Conservation (phyloP, 176 grass and related monocot species). For the Otatea glauca region DNA sequence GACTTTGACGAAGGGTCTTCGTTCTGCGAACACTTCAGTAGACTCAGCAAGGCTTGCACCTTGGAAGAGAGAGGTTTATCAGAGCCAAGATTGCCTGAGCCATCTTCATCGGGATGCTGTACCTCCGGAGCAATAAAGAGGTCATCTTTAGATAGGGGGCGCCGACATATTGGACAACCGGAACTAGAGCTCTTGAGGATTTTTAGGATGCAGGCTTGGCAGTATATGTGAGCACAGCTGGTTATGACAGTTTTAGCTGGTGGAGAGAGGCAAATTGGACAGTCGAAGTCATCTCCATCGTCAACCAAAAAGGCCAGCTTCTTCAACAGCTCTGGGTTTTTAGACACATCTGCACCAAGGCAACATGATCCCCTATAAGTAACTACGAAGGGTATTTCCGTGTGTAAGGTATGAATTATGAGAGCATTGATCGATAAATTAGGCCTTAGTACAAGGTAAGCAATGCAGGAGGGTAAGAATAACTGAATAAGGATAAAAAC, state of each 20-base stretch:
- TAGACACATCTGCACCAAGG: slow-evolving; percentile 71
- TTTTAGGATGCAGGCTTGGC: slow-evolving; percentile 81
- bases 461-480: neutral
- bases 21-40: slow-evolving; percentile 55
- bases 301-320: slow-evolving; percentile 81
- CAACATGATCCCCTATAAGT: slow-evolving; percentile 36
- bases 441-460: slow-evolving; percentile 2
- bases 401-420: neutral
- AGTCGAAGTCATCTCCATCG: slow-evolving; percentile 96
- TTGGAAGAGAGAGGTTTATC: slow-evolving; percentile 75
- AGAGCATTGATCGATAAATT: slow-evolving; percentile 6
- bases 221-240: slow-evolving; percentile 89
- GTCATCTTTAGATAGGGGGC: slow-evolving; percentile 72
- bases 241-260: slow-evolving; percentile 84
- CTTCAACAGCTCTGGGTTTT: slow-evolving; percentile 78
- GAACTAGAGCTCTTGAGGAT: slow-evolving; percentile 71
- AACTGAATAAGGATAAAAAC: neutral
- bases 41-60: slow-evolving; percentile 69
- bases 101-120: slow-evolving; percentile 56
- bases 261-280: slow-evolving; percentile 89
- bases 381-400: neutral
- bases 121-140: slow-evolving; percentile 77
- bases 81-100: slow-evolving; percentile 27
- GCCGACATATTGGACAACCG: slow-evolving; percentile 86
- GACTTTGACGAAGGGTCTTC: slow-evolving; percentile 71